Evolutionary conservation across 2,329 filamentous ascomycete genomes (phyloP).

Genomic region (Cordyceps pruinosa): DNA sequence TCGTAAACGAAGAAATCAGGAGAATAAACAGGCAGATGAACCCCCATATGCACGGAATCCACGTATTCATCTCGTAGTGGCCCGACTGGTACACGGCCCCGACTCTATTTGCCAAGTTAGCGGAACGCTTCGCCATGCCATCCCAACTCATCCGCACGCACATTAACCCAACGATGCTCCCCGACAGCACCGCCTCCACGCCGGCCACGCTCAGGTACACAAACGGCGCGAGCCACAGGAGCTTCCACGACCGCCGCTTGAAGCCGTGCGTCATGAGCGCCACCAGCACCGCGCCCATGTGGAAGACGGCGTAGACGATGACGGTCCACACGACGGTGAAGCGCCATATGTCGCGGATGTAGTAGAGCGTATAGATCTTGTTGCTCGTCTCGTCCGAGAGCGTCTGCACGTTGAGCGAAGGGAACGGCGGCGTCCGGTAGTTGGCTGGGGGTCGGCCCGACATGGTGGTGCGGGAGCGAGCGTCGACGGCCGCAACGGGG

Average conservation of each 20-base stretch:
- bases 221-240: slow-evolving; percentile 65
- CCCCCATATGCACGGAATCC: slow-evolving; percentile 87
- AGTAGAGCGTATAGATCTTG: slow-evolving; percentile 56
- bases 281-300: slow-evolving; percentile 63
- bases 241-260: slow-evolving; percentile 49
- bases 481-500: neutral
- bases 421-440: slow-evolving; percentile 68
- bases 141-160: slow-evolving; percentile 36
- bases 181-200: slow-evolving; percentile 70
- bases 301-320: slow-evolving; percentile 68
- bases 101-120: slow-evolving; percentile 43
- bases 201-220: slow-evolving; percentile 66
- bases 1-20: slow-evolving; percentile 84
- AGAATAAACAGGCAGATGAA: slow-evolving; percentile 76
- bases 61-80: slow-evolving; percentile 86
- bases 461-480: slow-evolving; percentile 18
- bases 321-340: slow-evolving; percentile 86
- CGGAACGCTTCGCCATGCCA: neutral
- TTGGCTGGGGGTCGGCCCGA: slow-evolving; percentile 31
- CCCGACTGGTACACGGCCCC: slow-evolving; percentile 76
- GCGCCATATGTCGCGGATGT: slow-evolving; percentile 71
- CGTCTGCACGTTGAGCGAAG: slow-evolving; percentile 70
- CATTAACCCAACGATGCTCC: slow-evolving; percentile 75
- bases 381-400: slow-evolving; percentile 38
- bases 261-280: slow-evolving; percentile 65